Evolutionary conservation across 2,329 filamentous ascomycete genomes (phyloP).

Genomic region (Hymenotorrendiella dingleyae): DNA sequence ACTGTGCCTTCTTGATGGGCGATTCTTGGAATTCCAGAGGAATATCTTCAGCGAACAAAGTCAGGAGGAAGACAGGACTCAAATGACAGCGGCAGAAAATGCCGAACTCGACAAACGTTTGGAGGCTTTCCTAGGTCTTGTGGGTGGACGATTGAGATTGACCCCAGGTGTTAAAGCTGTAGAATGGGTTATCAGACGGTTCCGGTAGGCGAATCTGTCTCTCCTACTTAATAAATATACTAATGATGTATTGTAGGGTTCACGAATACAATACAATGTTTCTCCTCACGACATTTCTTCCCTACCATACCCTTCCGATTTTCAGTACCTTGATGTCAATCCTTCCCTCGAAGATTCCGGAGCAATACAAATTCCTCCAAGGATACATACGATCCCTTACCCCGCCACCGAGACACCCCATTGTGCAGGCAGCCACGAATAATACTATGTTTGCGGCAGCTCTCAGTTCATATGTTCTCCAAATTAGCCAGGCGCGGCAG

Average conservation of each 20-base stretch:
- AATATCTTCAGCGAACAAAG: constrained; percentile 93
- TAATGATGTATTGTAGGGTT: constrained; percentile 64
- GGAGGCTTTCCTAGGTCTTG: constrained; percentile 76
- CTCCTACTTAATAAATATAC: too few species aligned
- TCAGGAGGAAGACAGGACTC: constrained; percentile 77
- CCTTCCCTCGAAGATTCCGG: constrained; percentile 67
- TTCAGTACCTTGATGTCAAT: constrained; percentile 87
- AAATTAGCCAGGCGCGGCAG: constrained; percentile 63
- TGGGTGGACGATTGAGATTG: constrained; percentile 69
- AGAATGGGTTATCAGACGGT: constrained; percentile 91
- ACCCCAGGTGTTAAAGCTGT: constrained; percentile 85
- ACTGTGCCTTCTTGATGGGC: constrained; percentile 76
- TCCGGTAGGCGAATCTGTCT: constrained; percentile 74
- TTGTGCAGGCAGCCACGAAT: constrained; percentile 78
- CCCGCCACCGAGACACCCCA: constrained; percentile 69
- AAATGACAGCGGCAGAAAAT: constrained; percentile 79
- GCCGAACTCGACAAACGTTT: constrained; percentile 70
- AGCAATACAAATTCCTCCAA: constrained; percentile 74
- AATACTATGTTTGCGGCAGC: constrained; percentile 69
- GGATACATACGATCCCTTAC: constrained; percentile 78
- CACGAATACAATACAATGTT: constrained; percentile 84
- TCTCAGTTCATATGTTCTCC: constrained; percentile 73
- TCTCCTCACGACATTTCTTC: constrained; percentile 80
- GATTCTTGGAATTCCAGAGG: constrained; percentile 67
- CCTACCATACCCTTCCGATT: constrained; percentile 80